Base-by-base conservation (phyloP, 1,284 basidiomycete genomes). In the Cutaneotrichosporon cavernicola region DNA sequence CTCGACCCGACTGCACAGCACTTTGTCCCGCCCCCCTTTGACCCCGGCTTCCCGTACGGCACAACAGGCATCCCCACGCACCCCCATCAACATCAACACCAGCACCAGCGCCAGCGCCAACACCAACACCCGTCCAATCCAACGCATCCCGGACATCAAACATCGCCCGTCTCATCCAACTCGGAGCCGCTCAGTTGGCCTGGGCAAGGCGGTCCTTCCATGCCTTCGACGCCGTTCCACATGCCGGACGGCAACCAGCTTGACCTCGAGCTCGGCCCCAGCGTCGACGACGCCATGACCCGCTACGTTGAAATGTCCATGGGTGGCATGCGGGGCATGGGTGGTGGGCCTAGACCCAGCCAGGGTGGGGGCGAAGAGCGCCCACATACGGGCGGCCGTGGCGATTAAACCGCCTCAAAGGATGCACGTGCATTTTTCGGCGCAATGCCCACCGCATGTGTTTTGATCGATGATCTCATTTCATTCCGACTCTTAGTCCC, bases 271-370 rank as follows among this genome's bases (percentile, higher is more conserved):
- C 51, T n/a, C 30, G 13, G 18, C 51, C 4, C 31, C 10, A 26
- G 9, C 30, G n/a, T 53, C 18, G 43, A 22, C 21, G 36, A 66
- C 36, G 36, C 34, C 50, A 60, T 63, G 57, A 21, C 60, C 9
- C 43, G 36, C 30, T 26, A 66, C 13, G 69, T 69, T 40, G 63
- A 61, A 22, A 46, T 55, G 40, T 38, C 57, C 5, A 32, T 46
- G 57, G 52, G 36, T 22, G 32, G 59, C 11, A 60, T 58, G 34
- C 50, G 31, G 22, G 49, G 26, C 22, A 50, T 50, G 49, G 47
- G n/a, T 43, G 40, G 40, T 36, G 40, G 43, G 18, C 43, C 16
- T 16, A 18, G 43, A 46, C 18, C 43, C 16, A 26, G 26, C 26
- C 18, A 8, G 34, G 34, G 34, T 13, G 34, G 43, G 43, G 2